These are phyloP conservation scores for Metroxylon sagu DNA, from an alignment of 176 grass and related monocot species.

Conservation along the genomic window DNA sequence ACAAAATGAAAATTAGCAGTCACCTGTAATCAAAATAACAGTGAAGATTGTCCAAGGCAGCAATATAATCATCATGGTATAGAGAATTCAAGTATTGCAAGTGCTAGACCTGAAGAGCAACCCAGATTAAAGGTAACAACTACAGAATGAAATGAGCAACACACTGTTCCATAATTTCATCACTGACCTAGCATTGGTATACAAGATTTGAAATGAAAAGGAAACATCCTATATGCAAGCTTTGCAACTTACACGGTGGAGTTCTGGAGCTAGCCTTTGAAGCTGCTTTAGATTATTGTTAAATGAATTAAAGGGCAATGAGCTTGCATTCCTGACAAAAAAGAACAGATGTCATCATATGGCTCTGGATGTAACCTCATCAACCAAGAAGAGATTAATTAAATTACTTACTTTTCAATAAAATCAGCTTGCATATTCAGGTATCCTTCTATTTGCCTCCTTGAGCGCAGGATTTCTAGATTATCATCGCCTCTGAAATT, in stretches of 20 bases:
- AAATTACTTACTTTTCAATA: slow-evolving; percentile 61
- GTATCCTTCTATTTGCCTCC: slow-evolving; percentile 91
- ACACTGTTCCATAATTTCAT: not conserved
- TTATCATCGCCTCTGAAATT: slow-evolving; percentile 50
- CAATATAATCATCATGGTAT: slow-evolving; percentile 73
- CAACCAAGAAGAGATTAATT: slow-evolving; percentile 22
- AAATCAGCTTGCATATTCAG: slow-evolving; percentile 85
- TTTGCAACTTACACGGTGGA: slow-evolving; percentile 79
- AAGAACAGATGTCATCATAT: slow-evolving; percentile 10
- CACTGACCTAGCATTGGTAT: slow-evolving; percentile 9
- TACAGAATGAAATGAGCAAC: slow-evolving; percentile 1
- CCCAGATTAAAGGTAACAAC: slow-evolving; percentile 3
- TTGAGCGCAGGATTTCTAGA: slow-evolving; percentile 62
- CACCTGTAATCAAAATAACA: slow-evolving; percentile 95
- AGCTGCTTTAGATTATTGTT: slow-evolving; percentile 59
- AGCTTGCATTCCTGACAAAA: slow-evolving; percentile 52
- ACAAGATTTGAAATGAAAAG: slow-evolving; percentile 14
- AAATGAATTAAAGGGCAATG: slow-evolving; percentile 90
- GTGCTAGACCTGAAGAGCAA: slow-evolving; percentile 56
- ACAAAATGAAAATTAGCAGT: too few species aligned
- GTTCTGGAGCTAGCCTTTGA: slow-evolving; percentile 67
- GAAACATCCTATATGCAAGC: slow-evolving; percentile 3
- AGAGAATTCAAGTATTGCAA: slow-evolving; percentile 91
- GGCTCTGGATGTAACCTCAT: slow-evolving; percentile 8
- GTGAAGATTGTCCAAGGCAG: slow-evolving; percentile 78